Evolutionary conservation across 108 stramenopile genomes (phyloP), one percentile per base, ranked within the genome.

Genomic region (Licmophora abbreviata): DNA sequence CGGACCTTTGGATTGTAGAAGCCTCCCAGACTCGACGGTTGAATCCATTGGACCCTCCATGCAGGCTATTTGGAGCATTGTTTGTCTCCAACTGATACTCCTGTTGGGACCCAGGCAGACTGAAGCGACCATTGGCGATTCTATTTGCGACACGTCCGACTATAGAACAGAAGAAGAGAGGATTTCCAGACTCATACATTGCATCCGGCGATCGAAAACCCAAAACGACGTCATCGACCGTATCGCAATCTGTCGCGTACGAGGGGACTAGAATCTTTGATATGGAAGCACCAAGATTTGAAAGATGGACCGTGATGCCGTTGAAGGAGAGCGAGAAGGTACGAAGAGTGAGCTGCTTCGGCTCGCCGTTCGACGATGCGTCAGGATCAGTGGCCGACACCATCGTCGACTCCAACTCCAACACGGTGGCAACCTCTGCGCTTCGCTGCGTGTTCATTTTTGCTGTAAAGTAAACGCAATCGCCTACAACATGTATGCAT

Each of bases 91-190:
- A 62, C 12, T 69, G 28, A 49, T 82, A 80, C 21, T 55, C 29
- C 1, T 56, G 29, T n/a, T n/a, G n/a, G n/a, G n/a, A n/a, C 6
- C 27, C 43, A 21, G 56, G 25, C 41, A 95, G 44, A 0, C 60
- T 41, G 29, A 92, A 86, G 44, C 56, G 44, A 25, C 85, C 89
- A 25, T 68, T 57, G 28, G 56, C 53, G 12, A 92, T 88, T 37
- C 93, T 70, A 73, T 95, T 95, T 3, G 88, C 88, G 43, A 86
- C 87, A 28, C 93, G 69, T 0, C 93, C 93, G 1, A 84, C 84
- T 20, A 83, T 75, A 10, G 48, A 61, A 4, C 79, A 72, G 41
- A 85, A 86, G 44, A 69, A 94, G 3, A 63, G 52, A 23, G 77
- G 65, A 43, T 88, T 88, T 8, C 51, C 49, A 44, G 68, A 56